Conservation (phyloP, 1,284 basidiomycete species). For the Chondrostereum purpureum region DNA sequence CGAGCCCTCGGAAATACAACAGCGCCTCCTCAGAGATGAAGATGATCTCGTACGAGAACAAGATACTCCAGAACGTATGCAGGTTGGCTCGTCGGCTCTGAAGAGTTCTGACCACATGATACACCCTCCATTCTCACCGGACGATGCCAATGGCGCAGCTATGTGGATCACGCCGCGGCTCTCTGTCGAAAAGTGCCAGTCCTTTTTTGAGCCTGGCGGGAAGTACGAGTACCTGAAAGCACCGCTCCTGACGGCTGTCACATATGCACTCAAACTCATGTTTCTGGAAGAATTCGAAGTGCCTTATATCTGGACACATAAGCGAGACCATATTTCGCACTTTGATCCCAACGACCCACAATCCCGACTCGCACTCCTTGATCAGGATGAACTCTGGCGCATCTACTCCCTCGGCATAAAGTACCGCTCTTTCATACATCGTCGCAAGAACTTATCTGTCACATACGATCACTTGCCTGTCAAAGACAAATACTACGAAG, state of each 20-base stretch:
- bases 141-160: slow-evolving; percentile 77
- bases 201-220: slow-evolving; percentile 66
- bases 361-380: slow-evolving; percentile 62
- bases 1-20: slow-evolving; percentile 94
- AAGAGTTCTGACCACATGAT: slow-evolving; percentile 60
- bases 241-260: slow-evolving; percentile 76
- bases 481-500: slow-evolving; percentile 68
- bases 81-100: slow-evolving; percentile 81
- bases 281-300: slow-evolving; percentile 90
- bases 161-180: slow-evolving; percentile 87
- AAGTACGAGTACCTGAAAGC: slow-evolving; percentile 53
- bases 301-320: slow-evolving; percentile 92
- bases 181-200: slow-evolving; percentile 69
- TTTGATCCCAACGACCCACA: slow-evolving; percentile 58
- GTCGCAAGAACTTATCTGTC: slow-evolving; percentile 55
- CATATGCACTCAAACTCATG: slow-evolving; percentile 75
- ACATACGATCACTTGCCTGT: slow-evolving; percentile 62
- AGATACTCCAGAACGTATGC: slow-evolving; percentile 96
- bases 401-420: slow-evolving; percentile 82
- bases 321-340: slow-evolving; percentile 83
- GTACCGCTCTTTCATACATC: slow-evolving; percentile 78
- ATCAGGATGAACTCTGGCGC: slow-evolving; percentile 79
- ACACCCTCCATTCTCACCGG: slow-evolving; percentile 59
- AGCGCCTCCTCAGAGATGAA: slow-evolving; percentile 87
- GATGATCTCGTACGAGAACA: slow-evolving; percentile 88